phyloP scores from a whole-genome alignment of 805 yeast species.

The Nematodospora valgi region DNA sequence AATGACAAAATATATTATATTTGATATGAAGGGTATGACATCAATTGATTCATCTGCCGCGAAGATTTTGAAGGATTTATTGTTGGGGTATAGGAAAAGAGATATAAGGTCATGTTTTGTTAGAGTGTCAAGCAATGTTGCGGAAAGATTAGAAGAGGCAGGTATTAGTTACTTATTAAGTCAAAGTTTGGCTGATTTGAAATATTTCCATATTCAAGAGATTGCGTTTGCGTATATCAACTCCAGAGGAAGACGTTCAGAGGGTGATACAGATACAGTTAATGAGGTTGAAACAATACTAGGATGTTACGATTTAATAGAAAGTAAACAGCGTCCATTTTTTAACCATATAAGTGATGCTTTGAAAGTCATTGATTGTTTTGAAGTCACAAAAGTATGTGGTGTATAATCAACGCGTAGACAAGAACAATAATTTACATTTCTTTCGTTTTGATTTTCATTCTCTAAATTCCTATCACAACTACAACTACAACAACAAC shows the following conservation, averaged over 20 bases:
- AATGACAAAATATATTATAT: constrained; percentile 39
- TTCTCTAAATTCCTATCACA: too few relatives aligned
- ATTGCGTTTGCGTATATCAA: constrained; percentile 2
- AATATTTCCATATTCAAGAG: constrained; percentile 21
- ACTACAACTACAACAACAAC: too few relatives aligned
- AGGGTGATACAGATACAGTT: constrained; percentile 2
- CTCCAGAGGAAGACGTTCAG: constrained; percentile 2
- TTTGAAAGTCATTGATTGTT: constrained; percentile 35
- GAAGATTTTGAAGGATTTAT: constrained; percentile 28
- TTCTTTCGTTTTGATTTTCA: too few relatives aligned
- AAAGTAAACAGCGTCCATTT: constrained; percentile 25
- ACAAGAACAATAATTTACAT: neutral
- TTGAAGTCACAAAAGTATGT: constrained; percentile 24
- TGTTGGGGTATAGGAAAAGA: constrained; percentile 27
- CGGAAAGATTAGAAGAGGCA: constrained; percentile 25
- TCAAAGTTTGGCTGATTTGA: constrained; percentile 21
- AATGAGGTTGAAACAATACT: constrained; percentile 15
- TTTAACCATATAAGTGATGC: constrained; percentile 38
- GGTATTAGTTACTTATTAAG: constrained; percentile 27
- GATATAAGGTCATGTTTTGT: constrained; percentile 33
- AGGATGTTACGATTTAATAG: constrained; percentile 21
- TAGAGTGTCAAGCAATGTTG: constrained; percentile 27
- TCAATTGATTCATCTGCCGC: constrained; percentile 43
- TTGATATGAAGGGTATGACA: constrained; percentile 42
- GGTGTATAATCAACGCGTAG: too few relatives aligned